Evolutionary conservation across 371 early-diverging fungal genomes (phyloP), one percentile per base, ranked within the genome.

Genomic region (Amoeboaphelidium protococcarum): DNA sequence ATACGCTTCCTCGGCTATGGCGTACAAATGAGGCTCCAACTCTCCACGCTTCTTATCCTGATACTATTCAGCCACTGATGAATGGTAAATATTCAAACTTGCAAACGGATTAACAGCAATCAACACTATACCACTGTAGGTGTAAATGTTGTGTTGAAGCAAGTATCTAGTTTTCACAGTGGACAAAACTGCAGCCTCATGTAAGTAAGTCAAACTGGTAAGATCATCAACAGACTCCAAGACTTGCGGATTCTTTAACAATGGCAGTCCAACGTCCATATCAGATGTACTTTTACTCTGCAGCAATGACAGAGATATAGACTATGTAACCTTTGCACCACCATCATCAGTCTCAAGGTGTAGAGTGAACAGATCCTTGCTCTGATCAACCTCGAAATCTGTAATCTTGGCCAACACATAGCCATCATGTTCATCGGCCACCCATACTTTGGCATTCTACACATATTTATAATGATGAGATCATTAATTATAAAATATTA

Each of bases 151-250:
- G 23, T 53, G 45, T 24, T 53, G 31, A n/a, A n/a, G n/a, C 23
- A 50, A 23, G 42, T 61, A 64, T 41, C 68, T 49, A 22, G 52
- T 50, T 31, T 48, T 48, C 1, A 48, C 16, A 13, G 23, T 27
- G 23, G 42, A 4, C 13, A 48, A 20, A 23, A 48, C 76, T 26
- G 77, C 78, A 19, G 82, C 79, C 53, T 90, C 91, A 62, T 87
- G 80, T 16, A 86, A 68, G 58, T 89, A 80, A 61, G 82, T 80
- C 40, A 89, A 69, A 50, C 71, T 78, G 1, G 91, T 83, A 58
- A 89, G 61, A 60, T 87, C 92, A 61, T 95, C 91, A 42, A 75
- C 77, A 44, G 82, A 79, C 50, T 88, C 88, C 58, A 61, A 45
- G 1, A 50, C 26, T 23, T 41, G 42, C 3, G 51, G 27, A 27